Evolutionary conservation across 2,329 filamentous ascomycete species (phyloP), one percentile per base, ranked within the genome.

Genomic region (Dothistroma pini): DNA sequence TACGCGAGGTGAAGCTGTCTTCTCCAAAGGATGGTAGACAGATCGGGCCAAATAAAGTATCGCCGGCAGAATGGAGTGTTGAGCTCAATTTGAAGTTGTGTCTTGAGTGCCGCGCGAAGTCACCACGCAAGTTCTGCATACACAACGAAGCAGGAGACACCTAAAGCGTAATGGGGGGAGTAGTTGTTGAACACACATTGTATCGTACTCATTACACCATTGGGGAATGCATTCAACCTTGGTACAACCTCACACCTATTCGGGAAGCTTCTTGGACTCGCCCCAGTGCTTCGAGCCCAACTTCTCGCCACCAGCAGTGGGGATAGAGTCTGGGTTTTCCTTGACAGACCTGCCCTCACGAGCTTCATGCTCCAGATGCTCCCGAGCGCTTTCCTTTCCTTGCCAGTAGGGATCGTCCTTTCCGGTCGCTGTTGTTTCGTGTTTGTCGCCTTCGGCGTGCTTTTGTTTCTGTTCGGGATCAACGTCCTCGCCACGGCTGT

Each of bases 231-330:
- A 6, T 44, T n/a, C 41, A 44, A n/a, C n/a, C 1, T 29, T 29
- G 25, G 25, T 29, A 44, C 8, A 44, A 41, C 8, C 14, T 8
- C 10, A 21, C 21, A 31, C 10, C 19, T 53, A 53, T 29, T 53
- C 51, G 4, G 25, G 25, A 35, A 53, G 25, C 31, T 32, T 68
- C 56, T 72, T 64, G 65, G 70, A 72, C 69, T 74, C 71, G 51
- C 72, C 72, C 72, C 71, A 73, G 62, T 73, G 70, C 64, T 71
- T 69, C 58, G 67, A 60, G 35, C 72, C 72, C 4, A 74, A 57
- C 49, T 63, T 64, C 60, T 72, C 63, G 29, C 71, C 72, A 10
- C 72, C 72, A 25, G 72, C 72, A 14, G 67, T 71, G 5, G 72
- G 72, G 51, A 74, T 74, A 53, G 71, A 63, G 53, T 63, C 60